Conservation (phyloP, 2,329 filamentous ascomycete species). For the Epicoccum sorghinum region DNA sequence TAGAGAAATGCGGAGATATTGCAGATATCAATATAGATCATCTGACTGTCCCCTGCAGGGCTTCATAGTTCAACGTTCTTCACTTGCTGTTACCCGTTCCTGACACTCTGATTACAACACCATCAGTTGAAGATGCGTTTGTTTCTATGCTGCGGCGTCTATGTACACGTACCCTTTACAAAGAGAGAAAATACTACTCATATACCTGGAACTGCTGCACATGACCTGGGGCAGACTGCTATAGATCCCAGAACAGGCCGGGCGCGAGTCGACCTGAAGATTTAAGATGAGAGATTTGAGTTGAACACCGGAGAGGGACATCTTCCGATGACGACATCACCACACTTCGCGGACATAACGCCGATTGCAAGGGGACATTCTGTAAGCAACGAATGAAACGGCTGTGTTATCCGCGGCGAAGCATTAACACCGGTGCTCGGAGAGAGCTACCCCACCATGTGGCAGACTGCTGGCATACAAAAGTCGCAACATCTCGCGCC, state of each 20-base stretch:
- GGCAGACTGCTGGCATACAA: slow-evolving; percentile 13
- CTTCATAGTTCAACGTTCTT: background rate
- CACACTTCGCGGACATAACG: slow-evolving; percentile 9
- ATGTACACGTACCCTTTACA: slow-evolving; percentile 11
- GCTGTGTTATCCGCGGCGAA: slow-evolving; percentile 16
- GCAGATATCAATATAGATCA: background rate
- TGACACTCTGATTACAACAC: background rate
- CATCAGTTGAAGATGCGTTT: slow-evolving; percentile 6
- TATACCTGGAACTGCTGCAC: slow-evolving; percentile 12
- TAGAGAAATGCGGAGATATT: background rate
- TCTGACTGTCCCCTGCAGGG: background rate
- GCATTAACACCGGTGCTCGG: slow-evolving; percentile 6
- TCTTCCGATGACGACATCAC: slow-evolving; percentile 10
- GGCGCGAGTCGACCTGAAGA: slow-evolving; percentile 8
- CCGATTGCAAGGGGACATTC: slow-evolving; percentile 1
- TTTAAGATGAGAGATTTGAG: background rate
- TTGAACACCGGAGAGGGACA: background rate
- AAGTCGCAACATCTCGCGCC: slow-evolving; percentile 12
- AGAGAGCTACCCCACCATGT: slow-evolving; percentile 15
- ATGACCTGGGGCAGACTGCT: slow-evolving; percentile 7
- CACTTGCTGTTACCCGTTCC: background rate
- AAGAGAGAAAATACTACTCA: slow-evolving; percentile 11
- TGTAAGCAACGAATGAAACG: slow-evolving; percentile 17
- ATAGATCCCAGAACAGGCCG: slow-evolving; percentile 14
- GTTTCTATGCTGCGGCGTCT: slow-evolving; percentile 15